Evolutionary conservation across 2,329 filamentous ascomycete genomes (phyloP).

Genomic region (Pseudogymnoascus sp.): DNA sequence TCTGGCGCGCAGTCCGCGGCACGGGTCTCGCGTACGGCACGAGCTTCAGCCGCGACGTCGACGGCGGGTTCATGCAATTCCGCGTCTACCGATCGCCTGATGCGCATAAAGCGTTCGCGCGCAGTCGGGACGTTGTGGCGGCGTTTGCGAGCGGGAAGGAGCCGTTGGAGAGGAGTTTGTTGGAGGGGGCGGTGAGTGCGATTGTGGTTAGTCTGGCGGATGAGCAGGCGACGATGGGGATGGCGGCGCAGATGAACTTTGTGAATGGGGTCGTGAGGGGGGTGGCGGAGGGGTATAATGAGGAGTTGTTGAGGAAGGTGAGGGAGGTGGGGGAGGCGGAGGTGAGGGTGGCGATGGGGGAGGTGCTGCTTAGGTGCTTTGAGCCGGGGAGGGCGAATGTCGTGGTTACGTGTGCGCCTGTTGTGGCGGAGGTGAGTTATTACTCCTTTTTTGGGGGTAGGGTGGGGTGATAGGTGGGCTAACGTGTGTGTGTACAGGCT

Average conservation of each 20-base stretch:
- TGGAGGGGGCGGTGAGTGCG: slow-evolving; percentile 84
- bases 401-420: slow-evolving; percentile 78
- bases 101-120: slow-evolving; percentile 75
- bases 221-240: slow-evolving; percentile 77
- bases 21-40: slow-evolving; percentile 90
- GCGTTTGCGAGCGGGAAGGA: slow-evolving; percentile 65
- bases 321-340: slow-evolving; percentile 68
- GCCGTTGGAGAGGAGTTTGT: slow-evolving; percentile 58
- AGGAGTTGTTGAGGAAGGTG: slow-evolving; percentile 69
- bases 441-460: slow-evolving; percentile 5
- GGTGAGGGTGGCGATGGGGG: slow-evolving; percentile 65
- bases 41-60: slow-evolving; percentile 68
- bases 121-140: slow-evolving; percentile 66
- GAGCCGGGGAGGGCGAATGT: slow-evolving; percentile 73
- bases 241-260: slow-evolving; percentile 77
- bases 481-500: slow-evolving; percentile 41
- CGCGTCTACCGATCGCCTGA: slow-evolving; percentile 87
- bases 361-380: slow-evolving; percentile 75
- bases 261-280: slow-evolving; percentile 71
- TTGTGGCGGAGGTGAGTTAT: slow-evolving; percentile 69
- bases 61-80: slow-evolving; percentile 75
- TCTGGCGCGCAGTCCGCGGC: slow-evolving; percentile 89
- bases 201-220: slow-evolving; percentile 84
- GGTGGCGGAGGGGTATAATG: slow-evolving; percentile 69
- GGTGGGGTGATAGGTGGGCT: not conserved